Percentiles rank a stretch among this genome's conserved stretches.
These are phyloP conservation scores for Zygotorulaspora mrakii DNA, from an alignment of 1,139 yeast genomes.

Conservation along the genomic window DNA sequence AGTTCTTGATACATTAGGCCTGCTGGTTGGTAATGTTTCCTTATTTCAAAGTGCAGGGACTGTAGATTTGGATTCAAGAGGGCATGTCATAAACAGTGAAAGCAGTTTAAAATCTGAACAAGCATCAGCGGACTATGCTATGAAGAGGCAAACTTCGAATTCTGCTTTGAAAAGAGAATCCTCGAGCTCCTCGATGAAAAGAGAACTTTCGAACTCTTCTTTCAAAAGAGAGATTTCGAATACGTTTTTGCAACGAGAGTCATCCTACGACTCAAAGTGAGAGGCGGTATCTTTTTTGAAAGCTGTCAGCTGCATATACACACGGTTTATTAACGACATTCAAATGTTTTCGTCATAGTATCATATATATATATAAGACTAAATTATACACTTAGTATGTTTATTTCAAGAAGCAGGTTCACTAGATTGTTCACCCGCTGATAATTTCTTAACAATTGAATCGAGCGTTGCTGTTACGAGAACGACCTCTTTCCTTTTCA, in stretches of 20 bases:
- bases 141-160: slow-evolving; percentile 23
- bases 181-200: slow-evolving; percentile 7
- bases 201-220: slow-evolving; percentile 3
- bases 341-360: not conserved
- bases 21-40: slow-evolving; percentile 71
- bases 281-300: not conserved
- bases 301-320: not conserved
- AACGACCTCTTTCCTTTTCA: slow-evolving; percentile 33
- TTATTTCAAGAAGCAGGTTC: too few relatives aligned
- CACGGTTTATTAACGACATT: not conserved
- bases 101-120: slow-evolving; percentile 36
- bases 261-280: not conserved
- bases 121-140: slow-evolving; percentile 32
- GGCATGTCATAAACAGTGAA: slow-evolving; percentile 48
- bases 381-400: too few relatives aligned
- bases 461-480: slow-evolving; percentile 29
- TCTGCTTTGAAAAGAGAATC: slow-evolving; percentile 9
- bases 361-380: not conserved
- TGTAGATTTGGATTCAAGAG: slow-evolving; percentile 69
- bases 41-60: slow-evolving; percentile 74
- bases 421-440: not conserved
- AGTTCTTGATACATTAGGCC: slow-evolving; percentile 80
- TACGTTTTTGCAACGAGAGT: slow-evolving; percentile 2
- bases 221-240: slow-evolving; percentile 1
- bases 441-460: slow-evolving; percentile 16